Evolutionary conservation across 1,284 basidiomycete genomes (phyloP), one percentile per base, ranked within the genome.

Genomic region (Polyporus tsugae): DNA sequence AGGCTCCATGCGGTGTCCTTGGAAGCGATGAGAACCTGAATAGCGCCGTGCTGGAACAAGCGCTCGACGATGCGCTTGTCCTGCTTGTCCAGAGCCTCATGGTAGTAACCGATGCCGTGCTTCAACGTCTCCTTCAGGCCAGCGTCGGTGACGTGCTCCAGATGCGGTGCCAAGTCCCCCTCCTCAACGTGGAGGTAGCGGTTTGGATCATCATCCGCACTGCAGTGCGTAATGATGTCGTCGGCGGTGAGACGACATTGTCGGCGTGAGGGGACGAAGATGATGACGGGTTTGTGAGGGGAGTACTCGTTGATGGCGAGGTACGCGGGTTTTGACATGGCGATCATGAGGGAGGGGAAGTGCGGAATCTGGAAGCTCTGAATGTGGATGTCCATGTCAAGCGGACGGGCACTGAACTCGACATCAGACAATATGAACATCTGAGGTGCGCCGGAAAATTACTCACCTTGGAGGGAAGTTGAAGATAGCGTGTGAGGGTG

Each of bases 311-410:
- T 84, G 73, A 99, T 95, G 36, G 97, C 91, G 17, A 99, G 88
- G 78, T 99, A 99, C 0, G 97, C 95, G 0, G 97, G 98, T 80
- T 99, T 99, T 35, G 97, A 97, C 98, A 99, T 99, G 41, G 96
- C 90, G 68, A 99, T 95, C 97, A 99, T 99, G 65, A 99, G 85
- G 0, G 95, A 98, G 0, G 98, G 97, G 90, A 98, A 99, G 77
- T 99, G 98, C 11, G 97, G 95, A 55, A 98, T 95, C 58, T 89
- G 91, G 86, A 98, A 99, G 59, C 93, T 96, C 78, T 99, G 97
- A 9, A 99, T 83, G 77, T 99, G 97, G 60, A 99, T 97, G 74
- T 99, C 97, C 89, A 99, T 94, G 70, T 98, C 97, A 2, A 98
- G 84, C 2, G 96, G 96, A 39, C 97, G 93, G 22, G 97, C 95